phyloP scores from a whole-genome alignment of 129 eudicot genomes.

The Centella asiatica region DNA sequence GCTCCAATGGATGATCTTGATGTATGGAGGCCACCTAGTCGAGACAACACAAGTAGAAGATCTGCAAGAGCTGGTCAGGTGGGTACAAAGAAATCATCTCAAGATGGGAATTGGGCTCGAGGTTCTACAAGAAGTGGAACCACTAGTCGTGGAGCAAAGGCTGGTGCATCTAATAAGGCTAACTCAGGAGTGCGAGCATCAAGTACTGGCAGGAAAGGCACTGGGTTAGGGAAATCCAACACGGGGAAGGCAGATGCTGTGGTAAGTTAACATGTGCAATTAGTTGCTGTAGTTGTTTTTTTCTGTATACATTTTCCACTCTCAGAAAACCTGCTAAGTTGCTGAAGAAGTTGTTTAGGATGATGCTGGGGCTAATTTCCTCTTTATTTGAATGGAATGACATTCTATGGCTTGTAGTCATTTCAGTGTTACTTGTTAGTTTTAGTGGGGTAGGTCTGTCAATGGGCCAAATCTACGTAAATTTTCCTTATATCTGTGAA shows the following conservation, averaged over 20 bases:
- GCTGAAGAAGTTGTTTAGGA: too few species aligned
- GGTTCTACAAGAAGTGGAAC: constrained; percentile 60
- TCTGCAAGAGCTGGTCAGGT: constrained; percentile 64
- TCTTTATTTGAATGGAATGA: background rate
- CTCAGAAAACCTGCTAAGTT: too few species aligned
- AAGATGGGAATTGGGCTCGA: constrained; percentile 82
- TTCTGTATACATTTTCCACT: too few species aligned
- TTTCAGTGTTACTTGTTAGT: background rate
- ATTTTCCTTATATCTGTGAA: too few species aligned
- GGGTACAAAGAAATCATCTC: constrained; percentile 60
- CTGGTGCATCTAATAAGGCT: constrained; percentile 56
- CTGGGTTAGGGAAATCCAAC: constrained; percentile 44
- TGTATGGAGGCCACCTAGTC: constrained; percentile 98
- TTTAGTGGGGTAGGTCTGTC: too few species aligned
- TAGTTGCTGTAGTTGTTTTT: background rate
- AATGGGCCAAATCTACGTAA: too few species aligned
- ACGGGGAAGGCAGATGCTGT: constrained; percentile 49
- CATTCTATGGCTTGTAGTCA: background rate
- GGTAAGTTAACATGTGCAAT: constrained; percentile 35
- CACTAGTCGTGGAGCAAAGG: constrained; percentile 68
- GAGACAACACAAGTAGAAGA: constrained; percentile 67
- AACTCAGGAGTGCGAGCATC: constrained; percentile 65
- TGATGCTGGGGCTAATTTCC: background rate
- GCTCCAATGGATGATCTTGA: constrained; percentile 91
- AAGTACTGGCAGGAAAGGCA: constrained; percentile 66